Evolutionary conservation across 257 asterid species (phyloP), one percentile per base, ranked within the genome.

Genomic region (Solanum stenotomum): DNA sequence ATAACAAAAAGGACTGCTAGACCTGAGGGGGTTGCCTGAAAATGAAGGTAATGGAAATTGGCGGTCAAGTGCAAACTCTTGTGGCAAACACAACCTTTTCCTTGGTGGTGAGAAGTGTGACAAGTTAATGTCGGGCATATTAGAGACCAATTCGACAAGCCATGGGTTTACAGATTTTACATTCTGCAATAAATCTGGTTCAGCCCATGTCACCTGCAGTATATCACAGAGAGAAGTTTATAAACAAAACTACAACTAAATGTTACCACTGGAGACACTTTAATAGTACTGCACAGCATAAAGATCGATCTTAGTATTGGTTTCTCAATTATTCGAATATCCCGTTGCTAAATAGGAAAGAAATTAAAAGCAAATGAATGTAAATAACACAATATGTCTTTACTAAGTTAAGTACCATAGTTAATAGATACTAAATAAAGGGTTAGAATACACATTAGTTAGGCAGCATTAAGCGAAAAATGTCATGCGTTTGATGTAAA

Each of bases 1-100:
- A 93, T 94, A 91, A 88, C 92, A 87, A 68, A 94, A 87, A 84
- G 95, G 94, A 92, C 98, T 87, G 52, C 88, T 87, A 63, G 89
- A 68, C 61, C 90, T 65, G 49, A 90, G 90, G 88, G 88, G 90
- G 87, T 89, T 90, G 87, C 90, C 87, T 35, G 44, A 89, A 71
- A 88, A 88, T 20, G 92, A 84, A 35, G 91, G 90, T 56, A 81
- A 42, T 33, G 83, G 86, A 34, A 87, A 79, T 89, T 89, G 89
- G 35, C 89, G 74, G 71, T 89, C 90, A 2, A 89, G 33, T 56
- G 84, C 40, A 31, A 63, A 63, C 14, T 87, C 88, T 35, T 89
- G 87, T 2, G 87, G 85, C 56, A 88, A 67, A 71, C 91, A 61
- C 85, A 86, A 15, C 89, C 85, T 89, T 78, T 89, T 91, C 37